Percentiles rank a stretch among this genome's conserved stretches.
These are phyloP conservation scores for Sugiyamaella chiloensis DNA, from an alignment of 805 yeast genomes.

Conservation along the genomic window DNA sequence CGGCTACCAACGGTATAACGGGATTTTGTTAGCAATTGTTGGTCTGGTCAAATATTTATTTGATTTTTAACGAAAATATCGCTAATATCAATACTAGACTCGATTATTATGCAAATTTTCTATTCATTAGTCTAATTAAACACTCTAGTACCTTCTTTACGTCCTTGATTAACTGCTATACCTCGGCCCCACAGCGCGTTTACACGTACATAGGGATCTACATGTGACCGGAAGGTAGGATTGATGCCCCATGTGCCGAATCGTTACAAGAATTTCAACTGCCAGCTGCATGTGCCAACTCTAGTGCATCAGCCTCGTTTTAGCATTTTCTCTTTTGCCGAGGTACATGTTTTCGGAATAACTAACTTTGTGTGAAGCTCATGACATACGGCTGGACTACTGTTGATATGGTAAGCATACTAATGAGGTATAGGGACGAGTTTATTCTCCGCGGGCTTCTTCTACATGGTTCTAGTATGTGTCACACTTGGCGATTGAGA, in stretches of 20 bases:
- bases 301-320: background rate
- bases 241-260: background rate
- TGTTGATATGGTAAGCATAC: background rate
- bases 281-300: background rate
- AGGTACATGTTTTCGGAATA: background rate
- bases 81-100: background rate
- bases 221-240: slow-evolving; percentile 1
- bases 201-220: background rate
- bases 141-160: background rate
- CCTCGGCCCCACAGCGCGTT: background rate
- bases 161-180: background rate
- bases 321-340: background rate
- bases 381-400: background rate
- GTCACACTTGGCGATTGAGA: too few species aligned
- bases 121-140: background rate
- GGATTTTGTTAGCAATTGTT: too few species aligned
- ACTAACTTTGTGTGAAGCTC: background rate
- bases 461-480: too few species aligned
- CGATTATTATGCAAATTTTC: background rate
- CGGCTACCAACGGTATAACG: too few species aligned
- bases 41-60: too few species aligned
- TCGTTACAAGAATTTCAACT: background rate
- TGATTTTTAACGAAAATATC: too few species aligned
- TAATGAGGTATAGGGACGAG: too few species aligned
- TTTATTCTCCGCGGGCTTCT: too few species aligned